Percentiles rank a stretch among this genome's conserved stretches.
phyloP scores from a whole-genome alignment of 306 rosid species.

The Notholithocarpus densiflorus region DNA sequence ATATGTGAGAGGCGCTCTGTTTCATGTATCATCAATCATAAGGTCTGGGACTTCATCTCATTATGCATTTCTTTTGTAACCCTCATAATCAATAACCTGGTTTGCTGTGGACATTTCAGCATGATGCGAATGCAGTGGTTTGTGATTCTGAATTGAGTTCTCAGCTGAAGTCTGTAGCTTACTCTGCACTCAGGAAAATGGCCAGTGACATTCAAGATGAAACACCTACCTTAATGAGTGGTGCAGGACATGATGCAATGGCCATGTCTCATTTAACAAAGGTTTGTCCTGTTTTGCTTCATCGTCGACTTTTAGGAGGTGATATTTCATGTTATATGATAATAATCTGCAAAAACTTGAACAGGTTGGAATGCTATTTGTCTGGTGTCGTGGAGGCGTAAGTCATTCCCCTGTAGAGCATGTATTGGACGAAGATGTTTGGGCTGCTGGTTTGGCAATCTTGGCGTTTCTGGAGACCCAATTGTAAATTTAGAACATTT shows the following conservation, averaged over 20 bases:
- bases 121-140: conserved; percentile 84
- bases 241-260: conserved; percentile 99
- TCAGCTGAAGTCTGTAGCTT: conserved; percentile 68
- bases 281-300: conserved; percentile 37
- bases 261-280: conserved; percentile 86
- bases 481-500: conserved; percentile 8
- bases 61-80: background rate
- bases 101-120: conserved; percentile 42
- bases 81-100: background rate
- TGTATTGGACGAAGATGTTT: conserved; percentile 74
- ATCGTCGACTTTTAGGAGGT: background rate
- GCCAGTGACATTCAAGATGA: conserved; percentile 67
- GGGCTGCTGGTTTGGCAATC: conserved; percentile 75
- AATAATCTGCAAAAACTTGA: conserved; percentile 20
- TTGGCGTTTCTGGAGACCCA: conserved; percentile 62
- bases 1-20: conserved; percentile 81
- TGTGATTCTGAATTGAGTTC: conserved; percentile 75
- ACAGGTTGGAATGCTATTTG: conserved; percentile 90
- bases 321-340: background rate
- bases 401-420: conserved; percentile 92
- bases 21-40: conserved; percentile 68
- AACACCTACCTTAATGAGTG: conserved; percentile 81
- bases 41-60: conserved; percentile 41
- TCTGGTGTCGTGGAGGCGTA: conserved; percentile 83
- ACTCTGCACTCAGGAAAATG: conserved; percentile 61